Percentiles rank a stretch among this genome's conserved stretches.
Conservation (phyloP, 306 rosid genomes). For the Castanospermum australe region DNA sequence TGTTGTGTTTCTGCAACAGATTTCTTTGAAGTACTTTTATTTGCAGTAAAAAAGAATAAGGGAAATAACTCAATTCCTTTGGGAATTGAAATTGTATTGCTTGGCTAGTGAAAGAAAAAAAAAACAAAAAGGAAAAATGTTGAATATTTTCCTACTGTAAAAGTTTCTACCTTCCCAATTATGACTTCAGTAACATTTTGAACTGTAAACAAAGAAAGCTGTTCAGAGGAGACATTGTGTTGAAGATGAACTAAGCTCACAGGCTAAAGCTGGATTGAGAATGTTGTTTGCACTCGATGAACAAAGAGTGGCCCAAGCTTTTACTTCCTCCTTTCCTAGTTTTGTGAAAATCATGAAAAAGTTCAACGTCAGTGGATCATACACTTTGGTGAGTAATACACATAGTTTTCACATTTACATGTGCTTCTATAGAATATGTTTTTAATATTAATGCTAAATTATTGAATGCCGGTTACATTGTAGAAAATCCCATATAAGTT, state of each 20-base stretch:
- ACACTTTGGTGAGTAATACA: slow-evolving; percentile 69
- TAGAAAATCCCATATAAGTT: slow-evolving; percentile 90
- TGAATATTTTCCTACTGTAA: slow-evolving; percentile 15
- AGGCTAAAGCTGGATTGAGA: slow-evolving; percentile 67
- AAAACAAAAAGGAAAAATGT: background rate
- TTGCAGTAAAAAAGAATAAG: background rate
- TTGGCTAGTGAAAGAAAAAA: slow-evolving; percentile 20
- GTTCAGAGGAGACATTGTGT: slow-evolving; percentile 50
- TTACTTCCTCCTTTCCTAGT: slow-evolving; percentile 73
- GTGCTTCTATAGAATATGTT: background rate
- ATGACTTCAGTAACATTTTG: slow-evolving; percentile 28
- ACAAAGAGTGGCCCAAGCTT: slow-evolving; percentile 72
- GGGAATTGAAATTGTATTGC: slow-evolving; percentile 10
- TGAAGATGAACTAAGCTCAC: slow-evolving; percentile 60
- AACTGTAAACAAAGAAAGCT: slow-evolving; percentile 52
- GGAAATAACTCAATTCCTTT: background rate
- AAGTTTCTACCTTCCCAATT: slow-evolving; percentile 15
- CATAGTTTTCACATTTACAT: background rate
- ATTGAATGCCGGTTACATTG: slow-evolving; percentile 31
- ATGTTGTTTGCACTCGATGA: slow-evolving; percentile 77
- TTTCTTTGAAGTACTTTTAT: slow-evolving; percentile 5
- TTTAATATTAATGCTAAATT: slow-evolving; percentile 9
- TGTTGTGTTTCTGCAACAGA: slow-evolving; percentile 13
- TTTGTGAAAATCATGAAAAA: slow-evolving; percentile 91
- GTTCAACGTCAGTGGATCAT: slow-evolving; percentile 89